These are phyloP conservation scores for Coleophoma crateriformis DNA, from an alignment of 2,329 filamentous ascomycete genomes.

Conservation along the genomic window DNA sequence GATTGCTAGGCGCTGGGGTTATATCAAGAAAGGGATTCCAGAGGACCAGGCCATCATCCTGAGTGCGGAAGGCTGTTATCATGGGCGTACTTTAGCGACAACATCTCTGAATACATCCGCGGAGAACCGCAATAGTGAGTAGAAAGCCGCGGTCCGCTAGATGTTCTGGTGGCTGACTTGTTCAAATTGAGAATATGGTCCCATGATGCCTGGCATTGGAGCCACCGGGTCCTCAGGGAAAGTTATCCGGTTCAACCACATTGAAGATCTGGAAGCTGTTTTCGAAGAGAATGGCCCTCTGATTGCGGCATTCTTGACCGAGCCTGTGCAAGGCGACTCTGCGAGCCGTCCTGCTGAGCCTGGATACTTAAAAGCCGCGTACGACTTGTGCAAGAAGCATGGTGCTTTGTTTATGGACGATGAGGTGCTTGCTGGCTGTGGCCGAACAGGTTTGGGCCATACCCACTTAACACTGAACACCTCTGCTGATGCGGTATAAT, in stretches of 20 bases:
- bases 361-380: neutral
- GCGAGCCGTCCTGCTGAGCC: neutral
- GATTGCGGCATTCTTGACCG: neutral
- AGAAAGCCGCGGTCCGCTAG: neutral
- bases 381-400: neutral
- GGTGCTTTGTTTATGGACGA: neutral
- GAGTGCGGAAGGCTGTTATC: neutral
- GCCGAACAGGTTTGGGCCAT: neutral
- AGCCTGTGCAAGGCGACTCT: neutral
- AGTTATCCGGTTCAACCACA: neutral
- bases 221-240: neutral
- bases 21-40: conserved; percentile 71
- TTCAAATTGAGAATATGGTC: neutral
- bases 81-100: neutral
- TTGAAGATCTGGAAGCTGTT: neutral
- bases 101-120: neutral
- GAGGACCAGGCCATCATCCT: neutral
- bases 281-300: neutral
- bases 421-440: neutral
- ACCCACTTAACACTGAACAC: too few relatives aligned
- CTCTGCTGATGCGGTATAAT: neutral
- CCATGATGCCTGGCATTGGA: neutral
- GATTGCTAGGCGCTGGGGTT: conserved; percentile 91
- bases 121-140: neutral
- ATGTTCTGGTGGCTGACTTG: neutral